A percentile compares a stretch with the other conserved stretches of the same genome.
These are phyloP conservation scores for Neurospora sp. DNA, from an alignment of 495 filamentous ascomycete species.

Conservation along the genomic window DNA sequence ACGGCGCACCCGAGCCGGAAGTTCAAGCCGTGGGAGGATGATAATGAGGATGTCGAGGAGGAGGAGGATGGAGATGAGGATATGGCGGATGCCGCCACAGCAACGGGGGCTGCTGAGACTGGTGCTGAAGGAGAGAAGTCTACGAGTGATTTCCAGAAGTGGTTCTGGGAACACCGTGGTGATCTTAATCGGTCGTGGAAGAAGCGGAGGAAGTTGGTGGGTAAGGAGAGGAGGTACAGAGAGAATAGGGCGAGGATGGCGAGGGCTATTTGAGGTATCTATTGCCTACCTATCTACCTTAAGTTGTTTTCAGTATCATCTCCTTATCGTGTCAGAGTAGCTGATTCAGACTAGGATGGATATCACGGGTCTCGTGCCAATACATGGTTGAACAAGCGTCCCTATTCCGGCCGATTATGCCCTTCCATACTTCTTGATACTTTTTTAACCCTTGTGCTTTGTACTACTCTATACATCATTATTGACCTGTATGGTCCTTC, in stretches of 20 bases:
- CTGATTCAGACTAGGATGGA: no score
- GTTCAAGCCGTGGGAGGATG: constrained; percentile 39
- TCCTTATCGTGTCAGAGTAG: no score
- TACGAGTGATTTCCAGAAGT: constrained; percentile 56
- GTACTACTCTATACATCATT: not conserved
- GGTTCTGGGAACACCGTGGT: constrained; percentile 87
- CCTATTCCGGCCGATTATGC: not conserved
- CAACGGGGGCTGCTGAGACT: no score
- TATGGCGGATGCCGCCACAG: constrained; percentile 12
- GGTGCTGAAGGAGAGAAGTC: no score
- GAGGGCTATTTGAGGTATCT: constrained; percentile 18
- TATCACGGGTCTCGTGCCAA: not conserved
- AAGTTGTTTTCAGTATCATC: not conserved
- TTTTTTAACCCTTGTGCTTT: not conserved
- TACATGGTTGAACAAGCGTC: not conserved
- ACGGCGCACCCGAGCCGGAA: constrained; percentile 62
- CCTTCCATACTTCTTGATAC: not conserved
- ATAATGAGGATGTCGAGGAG: constrained; percentile 29
- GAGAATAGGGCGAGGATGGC: constrained; percentile 61
- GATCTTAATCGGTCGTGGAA: constrained; percentile 91
- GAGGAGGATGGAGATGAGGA: constrained; percentile 22
- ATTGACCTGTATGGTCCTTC: not conserved
- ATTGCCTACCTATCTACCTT: not conserved
- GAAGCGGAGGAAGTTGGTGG: constrained; percentile 63
- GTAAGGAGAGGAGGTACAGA: constrained; percentile 79